Evolutionary conservation across 2,329 filamentous ascomycete genomes (phyloP).

Genomic region (Beauveria caledonica): DNA sequence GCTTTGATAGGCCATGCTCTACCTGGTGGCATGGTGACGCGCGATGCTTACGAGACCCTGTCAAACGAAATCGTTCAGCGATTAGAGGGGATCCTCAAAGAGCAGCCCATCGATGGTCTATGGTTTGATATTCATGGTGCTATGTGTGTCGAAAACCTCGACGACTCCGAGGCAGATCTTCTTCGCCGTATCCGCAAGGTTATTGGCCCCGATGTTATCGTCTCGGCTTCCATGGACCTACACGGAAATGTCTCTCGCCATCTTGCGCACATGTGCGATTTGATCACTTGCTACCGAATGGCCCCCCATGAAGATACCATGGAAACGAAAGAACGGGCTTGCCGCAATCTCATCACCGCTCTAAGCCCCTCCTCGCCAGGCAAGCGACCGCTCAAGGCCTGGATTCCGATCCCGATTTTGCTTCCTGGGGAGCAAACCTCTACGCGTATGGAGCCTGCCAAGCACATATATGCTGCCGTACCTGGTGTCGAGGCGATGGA

Average conservation of each 20-base stretch:
- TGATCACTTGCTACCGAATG: conserved; percentile 45
- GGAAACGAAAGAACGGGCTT: conserved; percentile 44
- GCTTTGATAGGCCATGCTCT: conserved; percentile 43
- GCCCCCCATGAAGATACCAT: conserved; percentile 42
- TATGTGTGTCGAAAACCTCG: conserved; percentile 43
- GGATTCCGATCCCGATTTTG: conserved; percentile 43
- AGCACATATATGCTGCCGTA: conserved; percentile 40
- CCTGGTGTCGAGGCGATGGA: conserved; percentile 31
- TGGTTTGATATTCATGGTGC: conserved; percentile 51
- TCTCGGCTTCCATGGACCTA: conserved; percentile 48
- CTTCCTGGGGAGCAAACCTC: conserved; percentile 48
- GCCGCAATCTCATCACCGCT: conserved; percentile 37
- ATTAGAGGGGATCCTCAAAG: conserved; percentile 28
- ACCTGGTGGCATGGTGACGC: conserved; percentile 39
- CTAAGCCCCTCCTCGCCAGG: conserved; percentile 20
- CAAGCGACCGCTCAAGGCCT: conserved; percentile 40
- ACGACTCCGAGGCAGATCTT: conserved; percentile 40
- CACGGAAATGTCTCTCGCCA: conserved; percentile 45
- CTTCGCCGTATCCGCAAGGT: conserved; percentile 35
- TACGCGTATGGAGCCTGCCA: conserved; percentile 43
- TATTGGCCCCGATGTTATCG: conserved; percentile 36
- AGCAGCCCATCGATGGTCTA: conserved; percentile 34
- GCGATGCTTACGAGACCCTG: conserved; percentile 37
- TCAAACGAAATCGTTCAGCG: conserved; percentile 32
- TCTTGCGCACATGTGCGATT: conserved; percentile 39